A percentile compares a stretch with the other conserved stretches of the same genome.
phyloP scores from a whole-genome alignment of 192 early-diverging fungal species.

The Umbelopsis sp. region DNA sequence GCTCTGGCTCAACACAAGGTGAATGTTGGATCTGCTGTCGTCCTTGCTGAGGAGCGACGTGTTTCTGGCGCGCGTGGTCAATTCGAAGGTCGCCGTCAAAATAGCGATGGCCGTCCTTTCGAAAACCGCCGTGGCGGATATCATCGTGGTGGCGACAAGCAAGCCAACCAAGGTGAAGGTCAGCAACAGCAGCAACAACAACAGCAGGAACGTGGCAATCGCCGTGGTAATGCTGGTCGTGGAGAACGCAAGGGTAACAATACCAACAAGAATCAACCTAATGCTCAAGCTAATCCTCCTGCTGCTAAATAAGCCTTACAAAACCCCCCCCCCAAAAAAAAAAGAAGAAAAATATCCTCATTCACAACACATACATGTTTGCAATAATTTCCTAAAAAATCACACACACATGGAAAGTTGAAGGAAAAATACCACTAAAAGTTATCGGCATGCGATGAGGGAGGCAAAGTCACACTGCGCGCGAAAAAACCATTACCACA shows the following conservation, averaged over 20 bases:
- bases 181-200: slow-evolving; percentile 2
- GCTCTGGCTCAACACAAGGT: slow-evolving; percentile 40
- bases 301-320: not conserved
- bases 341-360: not conserved
- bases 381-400: slow-evolving; percentile 6
- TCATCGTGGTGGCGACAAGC: slow-evolving; percentile 15
- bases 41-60: slow-evolving; percentile 34
- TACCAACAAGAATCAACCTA: slow-evolving; percentile 19
- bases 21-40: slow-evolving; percentile 24
- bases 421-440: slow-evolving; percentile 7
- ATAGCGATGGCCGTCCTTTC: slow-evolving; percentile 12
- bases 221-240: slow-evolving; percentile 19
- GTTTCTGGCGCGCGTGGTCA: slow-evolving; percentile 9
- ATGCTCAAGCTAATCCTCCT: slow-evolving; percentile 12
- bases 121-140: slow-evolving; percentile 6
- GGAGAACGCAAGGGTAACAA: slow-evolving; percentile 21
- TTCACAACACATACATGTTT: not conserved
- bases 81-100: slow-evolving; percentile 16
- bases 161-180: slow-evolving; percentile 6
- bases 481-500: too few relatives aligned
- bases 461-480: too few relatives aligned
- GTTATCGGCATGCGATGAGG: too few relatives aligned
- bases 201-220: not conserved
- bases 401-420: not conserved
- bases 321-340: too few relatives aligned